These are phyloP conservation scores for Pseudonitzschia multiseries DNA, from an alignment of 108 stramenopile species.

Conservation along the genomic window DNA sequence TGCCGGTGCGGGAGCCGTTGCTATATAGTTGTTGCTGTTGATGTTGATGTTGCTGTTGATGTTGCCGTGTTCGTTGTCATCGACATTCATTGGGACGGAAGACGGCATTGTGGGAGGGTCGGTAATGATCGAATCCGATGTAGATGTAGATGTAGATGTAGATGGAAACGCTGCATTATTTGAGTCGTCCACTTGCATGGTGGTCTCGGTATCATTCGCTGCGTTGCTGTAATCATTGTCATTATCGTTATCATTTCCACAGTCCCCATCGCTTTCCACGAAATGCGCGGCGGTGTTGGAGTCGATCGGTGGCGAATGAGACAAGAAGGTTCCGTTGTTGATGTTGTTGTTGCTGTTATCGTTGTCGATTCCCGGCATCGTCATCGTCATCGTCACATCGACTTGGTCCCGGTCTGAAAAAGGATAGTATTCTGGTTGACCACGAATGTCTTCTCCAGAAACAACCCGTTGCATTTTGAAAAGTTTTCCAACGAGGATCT, in stretches of 20 bases:
- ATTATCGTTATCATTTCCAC: neutral
- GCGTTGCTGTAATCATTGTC: neutral
- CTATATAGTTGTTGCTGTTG: neutral
- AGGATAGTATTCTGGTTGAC: neutral
- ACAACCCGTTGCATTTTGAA: slow-evolving; percentile 22
- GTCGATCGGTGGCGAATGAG: neutral
- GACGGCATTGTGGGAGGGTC: too few species aligned
- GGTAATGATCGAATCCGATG: too few species aligned
- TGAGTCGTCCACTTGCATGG: neutral
- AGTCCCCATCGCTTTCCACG: slow-evolving; percentile 22
- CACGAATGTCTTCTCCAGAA: slow-evolving; percentile 29
- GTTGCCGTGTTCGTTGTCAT: neutral
- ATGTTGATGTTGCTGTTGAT: neutral
- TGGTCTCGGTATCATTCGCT: neutral
- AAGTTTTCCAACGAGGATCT: neutral
- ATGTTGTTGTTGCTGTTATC: slow-evolving; percentile 6
- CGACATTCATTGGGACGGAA: neutral
- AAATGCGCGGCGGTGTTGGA: neutral
- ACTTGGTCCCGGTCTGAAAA: neutral
- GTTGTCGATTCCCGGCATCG: neutral
- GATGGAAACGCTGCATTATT: slow-evolving; percentile 2
- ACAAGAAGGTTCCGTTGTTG: neutral
- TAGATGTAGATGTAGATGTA: too few species aligned
- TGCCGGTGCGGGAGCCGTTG: neutral
- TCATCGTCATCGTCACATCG: neutral